These are phyloP conservation scores for Cyclotella cryptica DNA, from an alignment of 108 stramenopile species.

Conservation along the genomic window DNA sequence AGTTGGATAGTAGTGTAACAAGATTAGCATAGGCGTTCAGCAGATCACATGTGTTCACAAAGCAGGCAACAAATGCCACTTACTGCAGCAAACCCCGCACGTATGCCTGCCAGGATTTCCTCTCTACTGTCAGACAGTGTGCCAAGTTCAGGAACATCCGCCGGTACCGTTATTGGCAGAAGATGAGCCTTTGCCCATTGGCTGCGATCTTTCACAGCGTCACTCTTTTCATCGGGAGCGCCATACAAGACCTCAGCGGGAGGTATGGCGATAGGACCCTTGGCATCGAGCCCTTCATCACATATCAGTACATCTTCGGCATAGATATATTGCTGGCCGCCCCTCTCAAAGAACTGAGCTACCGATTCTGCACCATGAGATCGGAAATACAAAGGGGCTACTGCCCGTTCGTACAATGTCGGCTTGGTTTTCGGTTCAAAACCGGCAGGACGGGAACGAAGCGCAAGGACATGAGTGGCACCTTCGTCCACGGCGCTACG, in stretches of 20 bases:
- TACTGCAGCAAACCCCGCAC: slow-evolving; percentile 69
- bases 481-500: slow-evolving; percentile 83
- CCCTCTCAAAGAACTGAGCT: slow-evolving; percentile 74
- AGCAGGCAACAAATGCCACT: background rate
- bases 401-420: slow-evolving; percentile 69
- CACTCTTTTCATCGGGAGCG: slow-evolving; percentile 27
- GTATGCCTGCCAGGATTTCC: slow-evolving; percentile 72
- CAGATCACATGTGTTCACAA: background rate
- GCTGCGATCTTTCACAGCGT: slow-evolving; percentile 22
- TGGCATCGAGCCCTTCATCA: slow-evolving; percentile 57
- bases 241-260: slow-evolving; percentile 78
- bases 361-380: slow-evolving; percentile 66
- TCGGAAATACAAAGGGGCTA: slow-evolving; percentile 80
- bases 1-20: too few relatives aligned
- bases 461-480: slow-evolving; percentile 78
- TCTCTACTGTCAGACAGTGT: slow-evolving; percentile 68
- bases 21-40: background rate
- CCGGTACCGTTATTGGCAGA: slow-evolving; percentile 69
- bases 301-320: slow-evolving; percentile 80
- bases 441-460: slow-evolving; percentile 68
- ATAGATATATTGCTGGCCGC: slow-evolving; percentile 87
- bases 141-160: slow-evolving; percentile 62
- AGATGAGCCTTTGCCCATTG: slow-evolving; percentile 76
- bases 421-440: slow-evolving; percentile 67
- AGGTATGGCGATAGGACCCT: slow-evolving; percentile 63